These are phyloP conservation scores for Populus alba DNA, from an alignment of 345 rosid genomes.

Conservation along the genomic window DNA sequence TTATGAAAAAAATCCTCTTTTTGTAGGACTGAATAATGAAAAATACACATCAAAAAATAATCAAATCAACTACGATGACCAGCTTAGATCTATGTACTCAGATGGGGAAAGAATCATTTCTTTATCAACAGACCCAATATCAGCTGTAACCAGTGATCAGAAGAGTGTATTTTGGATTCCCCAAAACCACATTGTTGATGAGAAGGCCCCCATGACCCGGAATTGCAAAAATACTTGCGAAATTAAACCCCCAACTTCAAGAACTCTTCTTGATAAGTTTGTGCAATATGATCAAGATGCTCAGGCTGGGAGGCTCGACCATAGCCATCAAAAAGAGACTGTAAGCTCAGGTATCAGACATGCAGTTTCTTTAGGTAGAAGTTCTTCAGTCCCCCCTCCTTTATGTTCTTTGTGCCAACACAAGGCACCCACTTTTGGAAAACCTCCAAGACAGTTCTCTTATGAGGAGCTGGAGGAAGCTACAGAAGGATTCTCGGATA, in stretches of 20 bases:
- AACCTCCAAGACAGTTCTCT: slow-evolving; percentile 62
- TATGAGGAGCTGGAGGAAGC: slow-evolving; percentile 55
- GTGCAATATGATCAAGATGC: slow-evolving; percentile 45
- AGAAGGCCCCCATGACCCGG: slow-evolving; percentile 14
- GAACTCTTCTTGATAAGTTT: slow-evolving; percentile 46
- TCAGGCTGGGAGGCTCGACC: slow-evolving; percentile 21
- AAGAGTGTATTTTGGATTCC: slow-evolving; percentile 47
- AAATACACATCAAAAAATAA: slow-evolving; percentile 21
- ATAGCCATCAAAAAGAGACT: slow-evolving; percentile 26
- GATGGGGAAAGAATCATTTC: slow-evolving; percentile 30
- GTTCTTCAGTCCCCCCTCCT: slow-evolving; percentile 66
- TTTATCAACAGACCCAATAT: slow-evolving; percentile 19
- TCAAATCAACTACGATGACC: slow-evolving; percentile 19
- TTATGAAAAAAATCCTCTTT: slow-evolving; percentile 58
- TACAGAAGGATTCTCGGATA: slow-evolving; percentile 56
- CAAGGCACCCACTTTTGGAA: slow-evolving; percentile 64
- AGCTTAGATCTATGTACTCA: slow-evolving; percentile 6
- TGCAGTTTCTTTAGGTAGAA: slow-evolving; percentile 50
- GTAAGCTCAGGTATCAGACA: slow-evolving; percentile 37
- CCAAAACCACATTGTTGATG: slow-evolving; percentile 35
- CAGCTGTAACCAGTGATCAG: slow-evolving; percentile 18
- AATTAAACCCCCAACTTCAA: slow-evolving; percentile 32
- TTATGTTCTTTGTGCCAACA: slow-evolving; percentile 69
- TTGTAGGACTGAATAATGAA: slow-evolving; percentile 39
- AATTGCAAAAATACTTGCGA: slow-evolving; percentile 17